Percentiles rank a stretch among this genome's conserved stretches.
Conservation (phyloP, 2,329 filamentous ascomycete genomes). For the Fusarium zealandicum region DNA sequence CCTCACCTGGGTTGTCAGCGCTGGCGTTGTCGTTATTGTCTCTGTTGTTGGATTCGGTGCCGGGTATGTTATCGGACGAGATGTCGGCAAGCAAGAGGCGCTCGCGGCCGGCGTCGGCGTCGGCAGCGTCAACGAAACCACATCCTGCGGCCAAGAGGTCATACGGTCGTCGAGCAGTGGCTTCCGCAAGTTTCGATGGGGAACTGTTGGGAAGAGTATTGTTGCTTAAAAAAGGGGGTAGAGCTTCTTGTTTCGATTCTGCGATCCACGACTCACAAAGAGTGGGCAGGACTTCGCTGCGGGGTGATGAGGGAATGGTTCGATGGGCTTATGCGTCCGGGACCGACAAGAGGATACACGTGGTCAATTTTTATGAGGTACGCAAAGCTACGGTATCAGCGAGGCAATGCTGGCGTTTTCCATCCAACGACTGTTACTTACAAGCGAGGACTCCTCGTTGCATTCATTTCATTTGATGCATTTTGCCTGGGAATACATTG, state of each 20-base stretch:
- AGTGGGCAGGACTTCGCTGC: conserved; percentile 3
- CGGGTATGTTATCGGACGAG: conserved; percentile 71
- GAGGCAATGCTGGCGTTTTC: conserved; percentile 26
- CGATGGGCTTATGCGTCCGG: conserved; percentile 9
- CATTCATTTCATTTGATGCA: conserved; percentile 17
- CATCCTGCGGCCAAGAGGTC: conserved; percentile 61
- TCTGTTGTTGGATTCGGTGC: conserved; percentile 74
- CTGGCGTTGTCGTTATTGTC: conserved; percentile 72
- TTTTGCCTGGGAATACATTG: conserved; percentile 20
- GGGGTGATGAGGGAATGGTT: conserved; percentile 3
- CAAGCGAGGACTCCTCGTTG: conserved; percentile 9
- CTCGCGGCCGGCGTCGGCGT: conserved; percentile 48
- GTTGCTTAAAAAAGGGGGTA: conserved; percentile 48
- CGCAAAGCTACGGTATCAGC: conserved; percentile 19
- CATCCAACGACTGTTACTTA: conserved; percentile 20
- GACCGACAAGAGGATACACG: conserved; percentile 14
- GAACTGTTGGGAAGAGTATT: conserved; percentile 59
- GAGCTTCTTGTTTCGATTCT: not conserved
- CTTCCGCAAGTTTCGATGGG: conserved; percentile 62
- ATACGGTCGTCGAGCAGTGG: conserved; percentile 60
- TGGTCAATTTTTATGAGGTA: conserved; percentile 25
- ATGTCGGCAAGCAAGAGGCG: conserved; percentile 68
- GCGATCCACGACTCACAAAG: not conserved
- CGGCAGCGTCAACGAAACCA: conserved; percentile 53
- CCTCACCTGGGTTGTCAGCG: conserved; percentile 70